These are phyloP conservation scores for Ettlia oleoabundans DNA, from an alignment of 139 green algal genomes.

Conservation along the genomic window DNA sequence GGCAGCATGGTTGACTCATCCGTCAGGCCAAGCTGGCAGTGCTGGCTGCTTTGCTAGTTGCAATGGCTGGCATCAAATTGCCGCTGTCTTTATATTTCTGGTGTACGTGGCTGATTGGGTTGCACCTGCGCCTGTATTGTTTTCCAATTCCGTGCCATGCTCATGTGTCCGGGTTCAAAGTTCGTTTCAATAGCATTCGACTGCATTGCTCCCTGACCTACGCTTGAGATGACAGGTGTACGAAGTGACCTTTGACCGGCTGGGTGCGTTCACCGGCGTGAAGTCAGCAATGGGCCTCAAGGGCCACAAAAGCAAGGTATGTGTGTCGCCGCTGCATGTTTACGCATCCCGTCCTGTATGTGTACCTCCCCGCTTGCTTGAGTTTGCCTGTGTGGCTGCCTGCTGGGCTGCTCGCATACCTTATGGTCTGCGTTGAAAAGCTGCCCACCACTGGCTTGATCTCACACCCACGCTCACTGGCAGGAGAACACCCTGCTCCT, in stretches of 20 bases:
- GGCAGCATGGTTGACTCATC: background rate
- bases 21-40: too few species aligned
- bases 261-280: conserved; percentile 29
- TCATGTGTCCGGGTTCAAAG: too few species aligned
- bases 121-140: background rate
- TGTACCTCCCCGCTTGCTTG: too few species aligned
- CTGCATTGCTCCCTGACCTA: background rate
- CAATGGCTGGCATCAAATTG: background rate
- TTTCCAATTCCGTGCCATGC: too few species aligned
- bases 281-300: conserved; percentile 50
- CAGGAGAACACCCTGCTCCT: too few species aligned
- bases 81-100: background rate
- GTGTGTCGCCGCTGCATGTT: background rate
- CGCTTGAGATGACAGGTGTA: conserved; percentile 35
- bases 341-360: background rate
- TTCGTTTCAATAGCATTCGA: too few species aligned
- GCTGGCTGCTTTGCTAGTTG: background rate
- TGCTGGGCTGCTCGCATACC: too few species aligned
- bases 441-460: too few species aligned
- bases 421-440: too few species aligned
- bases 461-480: too few species aligned
- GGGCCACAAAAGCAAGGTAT: conserved; percentile 46
- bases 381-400: too few species aligned
- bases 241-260: conserved; percentile 43
- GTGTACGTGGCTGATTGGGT: too few species aligned